A percentile compares a stretch with the other conserved stretches of the same genome.
These are phyloP conservation scores for Trifolium repens DNA, from an alignment of 306 rosid genomes.

Conservation along the genomic window DNA sequence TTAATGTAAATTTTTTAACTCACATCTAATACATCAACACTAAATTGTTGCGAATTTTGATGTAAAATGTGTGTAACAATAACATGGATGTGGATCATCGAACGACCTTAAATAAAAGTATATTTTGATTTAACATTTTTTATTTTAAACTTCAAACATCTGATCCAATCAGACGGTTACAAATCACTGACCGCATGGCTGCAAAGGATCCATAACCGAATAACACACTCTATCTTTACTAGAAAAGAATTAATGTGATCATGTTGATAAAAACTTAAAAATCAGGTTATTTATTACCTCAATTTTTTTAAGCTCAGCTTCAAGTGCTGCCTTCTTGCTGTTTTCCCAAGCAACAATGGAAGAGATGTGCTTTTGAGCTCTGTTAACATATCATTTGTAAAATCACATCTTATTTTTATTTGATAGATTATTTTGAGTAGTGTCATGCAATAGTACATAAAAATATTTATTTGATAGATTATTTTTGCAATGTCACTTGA, in stretches of 20 bases:
- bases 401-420: background rate
- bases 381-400: constrained; percentile 42
- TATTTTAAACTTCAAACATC: too few species aligned
- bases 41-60: too few species aligned
- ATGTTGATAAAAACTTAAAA: constrained; percentile 1
- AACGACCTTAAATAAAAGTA: too few species aligned
- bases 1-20: too few species aligned
- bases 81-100: too few species aligned
- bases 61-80: too few species aligned
- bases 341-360: constrained; percentile 74
- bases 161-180: too few species aligned
- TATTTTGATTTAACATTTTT: too few species aligned
- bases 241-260: background rate
- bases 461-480: background rate
- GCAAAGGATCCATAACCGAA: too few species aligned
- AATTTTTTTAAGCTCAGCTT: constrained; percentile 63
- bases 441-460: background rate
- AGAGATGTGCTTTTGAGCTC: constrained; percentile 70
- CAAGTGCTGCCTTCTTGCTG: constrained; percentile 63
- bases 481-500: background rate
- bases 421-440: constrained; percentile 1
- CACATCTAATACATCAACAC: too few species aligned
- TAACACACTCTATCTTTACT: too few species aligned
- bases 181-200: too few species aligned
- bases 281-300: constrained; percentile 60